phyloP scores from a whole-genome alignment of 2,329 filamentous ascomycete genomes.

The Cercospora brassicicola region DNA sequence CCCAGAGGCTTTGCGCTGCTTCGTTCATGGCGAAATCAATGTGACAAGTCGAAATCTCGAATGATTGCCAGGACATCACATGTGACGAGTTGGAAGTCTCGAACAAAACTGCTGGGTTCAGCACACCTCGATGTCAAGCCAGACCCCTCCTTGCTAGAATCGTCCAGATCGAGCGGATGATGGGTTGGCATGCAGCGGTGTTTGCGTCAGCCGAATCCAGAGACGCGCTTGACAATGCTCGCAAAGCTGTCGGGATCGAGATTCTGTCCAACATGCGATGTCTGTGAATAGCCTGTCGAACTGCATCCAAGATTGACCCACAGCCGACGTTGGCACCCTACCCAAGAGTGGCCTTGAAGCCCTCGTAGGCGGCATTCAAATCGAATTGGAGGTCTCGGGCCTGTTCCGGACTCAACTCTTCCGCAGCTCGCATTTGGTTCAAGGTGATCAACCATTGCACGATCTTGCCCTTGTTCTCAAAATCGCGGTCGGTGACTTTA shows the following conservation, averaged over 20 bases:
- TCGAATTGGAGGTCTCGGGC: slow-evolving; percentile 87
- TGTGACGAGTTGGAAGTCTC: not conserved
- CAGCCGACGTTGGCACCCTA: slow-evolving; percentile 17
- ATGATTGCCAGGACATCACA: not conserved
- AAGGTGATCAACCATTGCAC: slow-evolving; percentile 97
- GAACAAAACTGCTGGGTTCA: not conserved
- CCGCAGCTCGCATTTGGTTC: slow-evolving; percentile 96
- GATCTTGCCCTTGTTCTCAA: slow-evolving; percentile 94
- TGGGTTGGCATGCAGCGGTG: not conserved
- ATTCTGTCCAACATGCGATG: not conserved
- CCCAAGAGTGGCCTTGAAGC: slow-evolving; percentile 77
- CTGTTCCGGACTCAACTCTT: slow-evolving; percentile 84
- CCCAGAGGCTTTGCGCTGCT: not conserved
- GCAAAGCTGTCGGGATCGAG: not conserved
- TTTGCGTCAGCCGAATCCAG: not conserved
- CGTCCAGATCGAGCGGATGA: not conserved
- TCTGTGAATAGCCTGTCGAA: not conserved
- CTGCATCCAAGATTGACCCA: not conserved
- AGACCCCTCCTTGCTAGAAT: not conserved
- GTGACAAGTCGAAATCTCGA: not conserved
- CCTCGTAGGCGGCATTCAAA: slow-evolving; percentile 90
- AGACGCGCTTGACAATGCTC: not conserved
- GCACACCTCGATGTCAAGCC: not conserved
- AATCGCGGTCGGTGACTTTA: slow-evolving; percentile 92
- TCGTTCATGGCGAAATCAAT: not conserved